Base-by-base conservation (phyloP, 306 rosid species). In the Vigna nakashimae region DNA sequence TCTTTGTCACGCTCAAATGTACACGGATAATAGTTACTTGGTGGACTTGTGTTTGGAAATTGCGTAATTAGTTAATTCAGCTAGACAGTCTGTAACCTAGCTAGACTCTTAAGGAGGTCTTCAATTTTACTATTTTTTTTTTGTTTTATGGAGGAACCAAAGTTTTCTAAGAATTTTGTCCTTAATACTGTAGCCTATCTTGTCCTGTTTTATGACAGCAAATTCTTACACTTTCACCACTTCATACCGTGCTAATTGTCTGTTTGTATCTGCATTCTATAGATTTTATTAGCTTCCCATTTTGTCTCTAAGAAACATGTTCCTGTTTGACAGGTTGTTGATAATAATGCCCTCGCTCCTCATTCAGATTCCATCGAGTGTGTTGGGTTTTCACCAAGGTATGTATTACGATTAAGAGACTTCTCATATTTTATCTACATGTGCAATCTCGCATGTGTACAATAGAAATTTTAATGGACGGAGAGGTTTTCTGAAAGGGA, bases 351-450 rank as follows among this genome's bases (percentile, higher is more conserved):
- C 28, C 83, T 87, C 77, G 56, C 80, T 81, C 78, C 97, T 77
- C 97, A 86, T 80, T 71, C 89, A 6, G 96, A 87, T 78, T 92
- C 99, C 53, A 82, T 92, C 0, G 99, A 95, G 81, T 89, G 98
- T 82, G 84, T 91, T 56, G 93, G 78, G 62, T 82, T 95, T 62
- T 80, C 94, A 7, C 88, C 90, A 69, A 91, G 98, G 98, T 91
- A 82, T 51, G 50, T 49, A 18, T 34, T 56, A 57, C 69, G 72
- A 74, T 65, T 34, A 66, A 58, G 58, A 74, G 57, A 56, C 63
- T 51, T 73, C 48, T 84, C 70, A 24, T 74, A 43, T 40, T 46
- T 15, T 67, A 40, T 30, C n/a, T 52, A 42, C 71, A 15, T 15
- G 65, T 65, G 83, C 58, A 50, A 20, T 56, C 20, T n/a, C 52